Percentiles rank a stretch among this genome's conserved stretches.
Evolutionary conservation across 2,329 filamentous ascomycete species (phyloP).

Genomic region (Esteya vermicola): DNA sequence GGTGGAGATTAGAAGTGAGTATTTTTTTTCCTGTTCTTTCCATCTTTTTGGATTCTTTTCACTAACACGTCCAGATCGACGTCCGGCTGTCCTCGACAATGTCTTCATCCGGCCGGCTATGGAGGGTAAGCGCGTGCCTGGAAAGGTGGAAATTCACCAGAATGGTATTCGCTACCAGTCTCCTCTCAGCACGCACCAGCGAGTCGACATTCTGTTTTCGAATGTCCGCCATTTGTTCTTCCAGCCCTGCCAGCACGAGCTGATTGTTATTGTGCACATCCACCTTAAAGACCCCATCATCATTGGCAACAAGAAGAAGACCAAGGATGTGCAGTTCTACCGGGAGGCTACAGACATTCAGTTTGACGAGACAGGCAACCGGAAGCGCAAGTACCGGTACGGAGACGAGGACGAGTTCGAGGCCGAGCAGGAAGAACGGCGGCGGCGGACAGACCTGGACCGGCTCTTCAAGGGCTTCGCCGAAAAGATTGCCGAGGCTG

Average conservation of each 20-base stretch:
- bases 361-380: slow-evolving; percentile 96
- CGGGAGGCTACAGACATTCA: slow-evolving; percentile 96
- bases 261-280: slow-evolving; percentile 96
- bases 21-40: background rate
- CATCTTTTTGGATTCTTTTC: background rate
- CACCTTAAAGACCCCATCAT: slow-evolving; percentile 97
- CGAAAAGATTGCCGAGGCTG: slow-evolving; percentile 94
- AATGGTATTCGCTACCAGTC: slow-evolving; percentile 96
- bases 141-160: slow-evolving; percentile 93
- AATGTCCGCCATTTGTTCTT: slow-evolving; percentile 99
- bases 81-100: slow-evolving; percentile 79
- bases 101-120: slow-evolving; percentile 91
- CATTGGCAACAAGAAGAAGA: slow-evolving; percentile 94
- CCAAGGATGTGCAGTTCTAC: slow-evolving; percentile 97
- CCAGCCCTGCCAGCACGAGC: slow-evolving; percentile 88
- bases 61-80: slow-evolving; percentile 54
- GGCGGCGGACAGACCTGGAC: slow-evolving; percentile 81
- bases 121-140: slow-evolving; percentile 92
- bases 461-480: slow-evolving; percentile 92
- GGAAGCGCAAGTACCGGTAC: slow-evolving; percentile 93
- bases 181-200: slow-evolving; percentile 62
- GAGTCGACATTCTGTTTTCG: slow-evolving; percentile 89
- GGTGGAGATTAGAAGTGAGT: slow-evolving; percentile 77
- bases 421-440: slow-evolving; percentile 90
- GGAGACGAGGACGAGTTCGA: slow-evolving; percentile 98